Conservation (phyloP, 176 grass and related monocot species). For the Lolium perenne region DNA sequence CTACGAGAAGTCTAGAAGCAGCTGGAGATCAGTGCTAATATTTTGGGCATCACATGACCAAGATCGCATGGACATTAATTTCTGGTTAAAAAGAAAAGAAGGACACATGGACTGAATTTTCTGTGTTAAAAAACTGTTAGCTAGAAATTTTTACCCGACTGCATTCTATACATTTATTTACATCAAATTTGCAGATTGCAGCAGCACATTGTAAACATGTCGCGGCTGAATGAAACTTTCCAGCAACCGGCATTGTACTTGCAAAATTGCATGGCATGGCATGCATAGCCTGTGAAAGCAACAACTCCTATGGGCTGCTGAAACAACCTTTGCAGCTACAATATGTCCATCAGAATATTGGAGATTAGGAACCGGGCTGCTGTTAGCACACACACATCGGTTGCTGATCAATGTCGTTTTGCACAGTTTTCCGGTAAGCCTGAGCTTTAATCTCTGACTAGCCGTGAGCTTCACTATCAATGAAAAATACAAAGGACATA, state of each 20-base stretch:
- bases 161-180: neutral
- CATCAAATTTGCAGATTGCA: neutral
- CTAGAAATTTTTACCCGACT: neutral
- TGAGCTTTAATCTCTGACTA: conserved; percentile 12
- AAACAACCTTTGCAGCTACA: conserved; percentile 21
- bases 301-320: conserved; percentile 14
- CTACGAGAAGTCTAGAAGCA: conserved; percentile 8
- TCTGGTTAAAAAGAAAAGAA: neutral
- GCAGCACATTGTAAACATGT: neutral
- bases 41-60: neutral
- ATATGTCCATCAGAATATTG: conserved; percentile 26
- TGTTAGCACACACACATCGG: conserved; percentile 31
- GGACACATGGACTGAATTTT: neutral
- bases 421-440: neutral
- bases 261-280: conserved; percentile 6
- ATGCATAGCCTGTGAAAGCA: conserved; percentile 36
- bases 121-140: neutral
- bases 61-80: neutral
- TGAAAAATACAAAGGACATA: conserved; percentile 15
- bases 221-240: neutral
- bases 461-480: neutral
- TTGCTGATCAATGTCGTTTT: conserved; percentile 23
- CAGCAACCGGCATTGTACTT: conserved; percentile 14
- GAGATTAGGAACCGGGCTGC: conserved; percentile 4
- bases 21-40: neutral